These are phyloP conservation scores for Craterostigma plantagineum DNA, from an alignment of 257 asterid species.

Conservation along the genomic window DNA sequence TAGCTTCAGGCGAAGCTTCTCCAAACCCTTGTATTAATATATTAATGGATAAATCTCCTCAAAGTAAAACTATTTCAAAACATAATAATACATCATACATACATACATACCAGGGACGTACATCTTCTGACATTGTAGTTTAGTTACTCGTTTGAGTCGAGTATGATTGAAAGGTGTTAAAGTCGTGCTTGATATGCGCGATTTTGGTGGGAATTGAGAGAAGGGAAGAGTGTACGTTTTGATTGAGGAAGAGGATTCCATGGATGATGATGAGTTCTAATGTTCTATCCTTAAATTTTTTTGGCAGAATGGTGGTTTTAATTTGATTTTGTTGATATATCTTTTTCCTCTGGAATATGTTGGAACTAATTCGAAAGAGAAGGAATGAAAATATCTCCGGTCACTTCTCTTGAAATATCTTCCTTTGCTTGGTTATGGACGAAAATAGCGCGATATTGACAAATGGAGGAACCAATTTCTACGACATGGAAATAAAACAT, in stretches of 20 bases:
- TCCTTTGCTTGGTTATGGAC: too few relatives aligned
- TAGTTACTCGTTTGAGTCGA: slow-evolving; percentile 5
- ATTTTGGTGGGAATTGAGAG: slow-evolving; percentile 14
- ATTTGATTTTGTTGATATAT: too few relatives aligned
- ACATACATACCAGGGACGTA: slow-evolving; percentile 60
- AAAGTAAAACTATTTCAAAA: too few relatives aligned
- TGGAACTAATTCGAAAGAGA: not conserved
- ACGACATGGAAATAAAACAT: too few relatives aligned
- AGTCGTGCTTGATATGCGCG: not conserved
- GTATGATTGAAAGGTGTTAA: slow-evolving; percentile 8
- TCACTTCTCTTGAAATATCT: slow-evolving; percentile 9
- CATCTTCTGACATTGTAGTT: slow-evolving; percentile 60
- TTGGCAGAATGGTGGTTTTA: too few relatives aligned
- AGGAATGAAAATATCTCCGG: slow-evolving; percentile 9
- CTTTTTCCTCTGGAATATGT: too few relatives aligned
- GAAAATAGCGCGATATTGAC: too few relatives aligned
- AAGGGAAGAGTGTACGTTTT: slow-evolving; percentile 9
- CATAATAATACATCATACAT: too few relatives aligned
- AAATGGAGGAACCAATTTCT: too few relatives aligned
- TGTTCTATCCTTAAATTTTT: too few relatives aligned
- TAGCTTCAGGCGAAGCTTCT: slow-evolving; percentile 77
- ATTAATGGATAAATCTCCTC: too few relatives aligned
- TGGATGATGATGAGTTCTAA: slow-evolving; percentile 8
- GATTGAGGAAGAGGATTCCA: slow-evolving; percentile 23
- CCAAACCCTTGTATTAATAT: slow-evolving; percentile 44